phyloP scores from a whole-genome alignment of 805 yeast genomes.

The Pichia gijzeniarum region DNA sequence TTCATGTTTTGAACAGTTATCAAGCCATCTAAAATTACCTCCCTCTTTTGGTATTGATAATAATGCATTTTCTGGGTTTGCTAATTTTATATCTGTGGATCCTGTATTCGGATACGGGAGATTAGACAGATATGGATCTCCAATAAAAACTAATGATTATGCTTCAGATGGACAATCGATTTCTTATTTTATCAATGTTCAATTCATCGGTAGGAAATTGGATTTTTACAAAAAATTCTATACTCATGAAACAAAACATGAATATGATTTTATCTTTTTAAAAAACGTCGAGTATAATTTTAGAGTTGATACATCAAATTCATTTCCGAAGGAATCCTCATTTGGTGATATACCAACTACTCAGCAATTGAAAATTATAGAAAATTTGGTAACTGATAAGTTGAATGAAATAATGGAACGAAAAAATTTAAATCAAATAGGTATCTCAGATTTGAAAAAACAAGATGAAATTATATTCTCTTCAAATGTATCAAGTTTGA shows the following conservation, averaged over 20 bases:
- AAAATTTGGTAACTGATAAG: slow-evolving; percentile 12
- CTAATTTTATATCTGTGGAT: slow-evolving; percentile 23
- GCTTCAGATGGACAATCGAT: slow-evolving; percentile 36
- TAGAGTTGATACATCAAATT: slow-evolving; percentile 19
- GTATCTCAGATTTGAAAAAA: slow-evolving; percentile 4
- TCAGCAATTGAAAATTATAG: slow-evolving; percentile 13
- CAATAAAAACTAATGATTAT: slow-evolving; percentile 44
- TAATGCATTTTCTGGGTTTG: slow-evolving; percentile 19
- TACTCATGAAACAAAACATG: slow-evolving; percentile 14
- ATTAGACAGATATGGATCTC: slow-evolving; percentile 41
- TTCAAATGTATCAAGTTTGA: slow-evolving; percentile 5
- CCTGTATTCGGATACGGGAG: slow-evolving; percentile 51
- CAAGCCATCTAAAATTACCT: slow-evolving; percentile 32
- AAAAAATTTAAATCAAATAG: slow-evolving; percentile 8
- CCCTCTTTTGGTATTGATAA: slow-evolving; percentile 37
- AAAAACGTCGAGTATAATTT: slow-evolving; percentile 18
- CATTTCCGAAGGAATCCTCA: not conserved
- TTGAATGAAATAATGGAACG: slow-evolving; percentile 12
- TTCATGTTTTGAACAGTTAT: slow-evolving; percentile 39
- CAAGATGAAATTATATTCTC: slow-evolving; percentile 16
- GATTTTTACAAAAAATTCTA: slow-evolving; percentile 23
- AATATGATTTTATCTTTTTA: slow-evolving; percentile 21
- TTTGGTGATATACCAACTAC: slow-evolving; percentile 9
- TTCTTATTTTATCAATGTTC: slow-evolving; percentile 48
- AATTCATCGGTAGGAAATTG: slow-evolving; percentile 42